A percentile compares a stretch with the other conserved stretches of the same genome.
Conservation (phyloP, 1,139 yeast genomes). For the Suhomyces coccinellae region DNA sequence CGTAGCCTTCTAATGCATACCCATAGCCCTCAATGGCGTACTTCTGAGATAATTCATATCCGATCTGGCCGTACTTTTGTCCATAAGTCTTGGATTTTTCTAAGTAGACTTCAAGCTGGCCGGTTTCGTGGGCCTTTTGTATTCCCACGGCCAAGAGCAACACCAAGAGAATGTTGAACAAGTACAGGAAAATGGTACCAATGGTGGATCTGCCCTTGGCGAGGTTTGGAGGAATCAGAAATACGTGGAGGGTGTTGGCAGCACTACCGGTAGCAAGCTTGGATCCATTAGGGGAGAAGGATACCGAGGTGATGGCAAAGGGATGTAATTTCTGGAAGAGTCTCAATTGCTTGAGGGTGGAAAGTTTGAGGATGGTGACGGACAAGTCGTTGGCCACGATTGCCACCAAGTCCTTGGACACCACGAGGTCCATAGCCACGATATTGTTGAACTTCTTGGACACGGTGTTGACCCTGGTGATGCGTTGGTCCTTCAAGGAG, state of each 20-base stretch:
- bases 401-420: constrained; percentile 54
- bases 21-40: constrained; percentile 19
- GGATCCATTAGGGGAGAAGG: constrained; percentile 69
- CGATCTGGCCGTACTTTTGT: constrained; percentile 22
- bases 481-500: constrained; percentile 42
- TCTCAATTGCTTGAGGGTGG: constrained; percentile 51
- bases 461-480: constrained; percentile 44
- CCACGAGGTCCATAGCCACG: constrained; percentile 63
- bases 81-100: constrained; percentile 18
- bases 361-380: constrained; percentile 53
- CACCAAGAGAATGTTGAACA: constrained; percentile 47
- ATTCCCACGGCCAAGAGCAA: constrained; percentile 49
- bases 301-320: constrained; percentile 77
- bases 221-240: constrained; percentile 57
- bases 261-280: constrained; percentile 78
- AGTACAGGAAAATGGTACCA: constrained; percentile 40
- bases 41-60: constrained; percentile 29
- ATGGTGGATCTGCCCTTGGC: constrained; percentile 45
- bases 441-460: constrained; percentile 61
- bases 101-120: constrained; percentile 30
- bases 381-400: constrained; percentile 78
- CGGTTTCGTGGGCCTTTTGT: constrained; percentile 39
- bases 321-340: constrained; percentile 64
- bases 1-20: not conserved
- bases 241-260: constrained; percentile 69